phyloP scores from a whole-genome alignment of 495 filamentous ascomycete genomes.

The Annulohypoxylon stygium region DNA sequence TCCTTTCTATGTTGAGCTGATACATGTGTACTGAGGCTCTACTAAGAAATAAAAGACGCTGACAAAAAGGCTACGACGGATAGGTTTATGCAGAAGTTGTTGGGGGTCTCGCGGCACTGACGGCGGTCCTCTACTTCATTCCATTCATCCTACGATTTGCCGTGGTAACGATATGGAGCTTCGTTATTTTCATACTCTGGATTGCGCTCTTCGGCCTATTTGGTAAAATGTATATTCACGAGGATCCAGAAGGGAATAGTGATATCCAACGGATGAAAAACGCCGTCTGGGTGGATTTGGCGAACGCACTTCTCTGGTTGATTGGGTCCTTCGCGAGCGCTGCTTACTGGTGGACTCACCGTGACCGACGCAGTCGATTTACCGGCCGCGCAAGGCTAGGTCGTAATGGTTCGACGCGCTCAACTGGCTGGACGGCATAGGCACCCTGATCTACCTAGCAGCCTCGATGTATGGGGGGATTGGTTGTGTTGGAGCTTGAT shows the following conservation, averaged over 20 bases:
- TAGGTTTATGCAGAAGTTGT: conserved; percentile 78
- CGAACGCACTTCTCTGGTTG: conserved; percentile 79
- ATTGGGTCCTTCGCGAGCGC: conserved; percentile 61
- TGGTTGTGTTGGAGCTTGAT: neutral
- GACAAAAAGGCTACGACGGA: neutral
- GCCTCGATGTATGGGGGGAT: neutral
- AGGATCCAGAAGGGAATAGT: conserved; percentile 69
- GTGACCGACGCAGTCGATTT: conserved; percentile 57
- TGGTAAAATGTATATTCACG: conserved; percentile 79
- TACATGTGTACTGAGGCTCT: neutral
- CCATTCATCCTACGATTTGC: conserved; percentile 70
- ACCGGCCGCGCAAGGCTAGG: conserved; percentile 63
- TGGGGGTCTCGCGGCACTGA: conserved; percentile 70
- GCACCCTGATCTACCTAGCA: neutral
- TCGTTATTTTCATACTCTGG: conserved; percentile 79
- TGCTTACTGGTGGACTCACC: conserved; percentile 60
- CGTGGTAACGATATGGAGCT: conserved; percentile 74
- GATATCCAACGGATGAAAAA: conserved; percentile 81
- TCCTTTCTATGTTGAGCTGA: neutral
- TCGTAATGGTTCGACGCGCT: conserved; percentile 40
- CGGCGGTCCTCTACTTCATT: conserved; percentile 71
- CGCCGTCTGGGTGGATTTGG: conserved; percentile 86
- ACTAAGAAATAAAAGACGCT: conserved; percentile 12
- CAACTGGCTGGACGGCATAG: conserved; percentile 32
- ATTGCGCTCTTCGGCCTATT: conserved; percentile 85